Conservation (phyloP, 2,329 filamentous ascomycete genomes). For the Phoma herbarum region DNA sequence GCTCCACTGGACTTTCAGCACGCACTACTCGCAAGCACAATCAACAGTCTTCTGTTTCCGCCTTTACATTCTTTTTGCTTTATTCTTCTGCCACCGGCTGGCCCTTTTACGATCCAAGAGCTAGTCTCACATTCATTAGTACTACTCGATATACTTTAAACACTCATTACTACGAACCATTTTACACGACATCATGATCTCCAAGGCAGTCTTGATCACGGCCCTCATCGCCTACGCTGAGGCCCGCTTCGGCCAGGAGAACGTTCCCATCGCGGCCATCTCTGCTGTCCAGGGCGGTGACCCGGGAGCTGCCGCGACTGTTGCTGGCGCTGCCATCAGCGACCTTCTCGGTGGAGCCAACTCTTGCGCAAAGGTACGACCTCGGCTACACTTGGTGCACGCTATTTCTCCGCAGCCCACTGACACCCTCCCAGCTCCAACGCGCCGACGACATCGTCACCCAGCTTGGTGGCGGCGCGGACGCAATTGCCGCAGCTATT, state of each 20-base stretch:
- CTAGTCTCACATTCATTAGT: slow-evolving; percentile 45
- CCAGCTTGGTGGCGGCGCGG: slow-evolving; percentile 66
- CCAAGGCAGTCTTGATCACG: slow-evolving; percentile 44
- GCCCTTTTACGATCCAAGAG: slow-evolving; percentile 41
- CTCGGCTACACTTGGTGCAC: no score
- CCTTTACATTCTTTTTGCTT: slow-evolving; percentile 33
- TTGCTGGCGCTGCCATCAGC: slow-evolving; percentile 68
- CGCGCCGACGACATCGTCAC: slow-evolving; percentile 71
- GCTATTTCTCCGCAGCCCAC: not conserved
- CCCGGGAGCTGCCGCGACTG: slow-evolving; percentile 69
- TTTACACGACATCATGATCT: slow-evolving; percentile 43
- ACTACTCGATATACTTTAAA: slow-evolving; percentile 18
- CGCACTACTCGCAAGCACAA: slow-evolving; percentile 38
- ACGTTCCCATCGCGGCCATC: slow-evolving; percentile 65
- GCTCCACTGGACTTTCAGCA: slow-evolving; percentile 34
- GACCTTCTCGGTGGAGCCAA: slow-evolving; percentile 71
- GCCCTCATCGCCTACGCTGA: slow-evolving; percentile 48
- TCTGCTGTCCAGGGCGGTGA: slow-evolving; percentile 62
- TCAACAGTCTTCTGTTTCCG: slow-evolving; percentile 37
- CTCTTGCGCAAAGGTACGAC: slow-evolving; percentile 68
- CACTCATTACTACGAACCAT: slow-evolving; percentile 27
- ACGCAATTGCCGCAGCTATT: slow-evolving; percentile 68
- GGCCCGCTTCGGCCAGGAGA: slow-evolving; percentile 70
- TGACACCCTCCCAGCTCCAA: slow-evolving; percentile 58
- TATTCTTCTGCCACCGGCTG: slow-evolving; percentile 43